Evolutionary conservation across 106 monocot genomes (phyloP).

Genomic region (Cymbidium sinense): DNA sequence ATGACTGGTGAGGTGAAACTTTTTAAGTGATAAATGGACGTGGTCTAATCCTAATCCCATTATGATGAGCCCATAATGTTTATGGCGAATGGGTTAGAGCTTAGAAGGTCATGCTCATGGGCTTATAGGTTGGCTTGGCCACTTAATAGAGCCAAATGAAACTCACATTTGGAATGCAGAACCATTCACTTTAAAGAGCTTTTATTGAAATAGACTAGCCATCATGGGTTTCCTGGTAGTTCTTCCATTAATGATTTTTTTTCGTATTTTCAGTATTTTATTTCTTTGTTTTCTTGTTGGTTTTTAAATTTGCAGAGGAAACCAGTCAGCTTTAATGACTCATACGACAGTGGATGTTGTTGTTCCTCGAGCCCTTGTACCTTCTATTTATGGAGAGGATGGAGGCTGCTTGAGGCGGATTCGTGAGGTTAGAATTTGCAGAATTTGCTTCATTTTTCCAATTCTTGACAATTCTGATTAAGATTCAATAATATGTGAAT

Average conservation of each 20-base stretch:
- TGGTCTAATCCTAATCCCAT: neutral
- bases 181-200: neutral
- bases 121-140: neutral
- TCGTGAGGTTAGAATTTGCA: constrained; percentile 53
- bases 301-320: constrained; percentile 37
- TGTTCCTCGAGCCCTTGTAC: constrained; percentile 64
- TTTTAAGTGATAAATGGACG: neutral
- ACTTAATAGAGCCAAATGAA: neutral
- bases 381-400: constrained; percentile 86
- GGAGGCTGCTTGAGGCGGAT: constrained; percentile 66
- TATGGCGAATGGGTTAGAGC: neutral
- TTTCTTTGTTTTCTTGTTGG: neutral
- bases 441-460: neutral
- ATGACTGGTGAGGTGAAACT: too few relatives aligned
- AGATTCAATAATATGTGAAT: neutral
- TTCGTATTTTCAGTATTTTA: neutral
- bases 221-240: neutral
- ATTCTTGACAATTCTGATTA: neutral
- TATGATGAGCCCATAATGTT: neutral
- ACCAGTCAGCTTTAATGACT: constrained; percentile 43
- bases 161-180: neutral
- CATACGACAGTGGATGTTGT: constrained; percentile 77
- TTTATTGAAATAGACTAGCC: neutral
- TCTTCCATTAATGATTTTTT: neutral
- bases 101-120: neutral